Evolutionary conservation across 2,329 filamentous ascomycete genomes (phyloP), one percentile per base, ranked within the genome.

Genomic region (Chaetomiaceae sp.): DNA sequence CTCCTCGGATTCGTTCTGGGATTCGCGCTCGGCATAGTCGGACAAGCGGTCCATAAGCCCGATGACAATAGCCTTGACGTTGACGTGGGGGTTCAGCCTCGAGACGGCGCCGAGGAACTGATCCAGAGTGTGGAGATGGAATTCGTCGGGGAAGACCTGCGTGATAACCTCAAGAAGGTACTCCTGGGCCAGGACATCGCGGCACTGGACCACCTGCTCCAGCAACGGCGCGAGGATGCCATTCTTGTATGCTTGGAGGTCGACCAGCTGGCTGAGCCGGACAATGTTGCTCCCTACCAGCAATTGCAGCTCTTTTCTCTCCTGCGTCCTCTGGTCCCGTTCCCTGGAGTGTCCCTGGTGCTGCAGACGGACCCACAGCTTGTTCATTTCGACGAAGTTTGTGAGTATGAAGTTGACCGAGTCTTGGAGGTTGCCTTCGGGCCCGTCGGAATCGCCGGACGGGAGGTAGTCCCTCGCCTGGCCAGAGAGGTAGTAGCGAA

Each of bases 321-420:
- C 93, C 63, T 93, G 90, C 51, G 90, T 96, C 61, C 93, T 80
- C 72, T 95, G 86, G 57, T 99, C 93, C 46, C 93, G 79, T 70
- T 99, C 93, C 62, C 92, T 81, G 34, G 93, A 99, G 66, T 96
- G 93, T 21, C 93, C 93, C 67, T 99, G 93, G 68, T 99, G 93
- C 68, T 99, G 93, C 65, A 97, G 74, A 38, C 93, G 85, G 56
- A 99, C 93, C 93, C 93, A 99, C 30, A 99, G 78, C 78, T 99
- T 99, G 73, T 99, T 99, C 93, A 99, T 99, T 72, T 99, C 93
- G 61, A 99, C 93, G 65, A 99, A 99, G 64, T 99, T 99, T 54
- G 93, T 99, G 65, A 99, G 74, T 49, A 97, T 86, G 66, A 99
- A 99, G 73, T 89, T 96, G 72, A 99, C 96, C 31, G 91, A 96